phyloP scores from a whole-genome alignment of 2,329 filamentous ascomycete species.

The Fusarium papillatum region DNA sequence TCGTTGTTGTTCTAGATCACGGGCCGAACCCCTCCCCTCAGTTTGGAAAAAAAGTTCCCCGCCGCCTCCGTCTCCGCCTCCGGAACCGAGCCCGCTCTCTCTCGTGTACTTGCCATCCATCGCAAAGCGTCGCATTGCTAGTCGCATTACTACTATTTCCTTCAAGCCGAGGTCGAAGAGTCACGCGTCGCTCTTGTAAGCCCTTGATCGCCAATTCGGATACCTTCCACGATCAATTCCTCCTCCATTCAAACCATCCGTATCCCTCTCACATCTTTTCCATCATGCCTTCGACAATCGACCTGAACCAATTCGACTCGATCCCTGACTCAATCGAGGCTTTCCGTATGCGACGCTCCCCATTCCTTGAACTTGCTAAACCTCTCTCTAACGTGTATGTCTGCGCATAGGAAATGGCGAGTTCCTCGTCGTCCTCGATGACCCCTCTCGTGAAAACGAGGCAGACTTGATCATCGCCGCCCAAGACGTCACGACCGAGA shows the following conservation, averaged over 20 bases:
- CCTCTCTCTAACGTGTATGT: slow-evolving; percentile 21
- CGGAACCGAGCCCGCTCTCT: slow-evolving; percentile 32
- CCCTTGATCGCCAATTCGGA: slow-evolving; percentile 2
- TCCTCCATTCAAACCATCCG: neutral
- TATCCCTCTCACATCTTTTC: neutral
- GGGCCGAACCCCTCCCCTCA: slow-evolving; percentile 6
- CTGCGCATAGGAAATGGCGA: slow-evolving; percentile 76
- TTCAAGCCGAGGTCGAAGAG: slow-evolving; percentile 38
- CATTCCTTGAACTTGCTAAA: neutral
- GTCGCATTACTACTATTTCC: neutral
- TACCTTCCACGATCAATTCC: slow-evolving; percentile 5
- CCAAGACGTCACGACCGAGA: slow-evolving; percentile 83
- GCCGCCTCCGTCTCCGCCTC: slow-evolving; percentile 37
- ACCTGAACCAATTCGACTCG: slow-evolving; percentile 69
- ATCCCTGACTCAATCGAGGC: slow-evolving; percentile 75
- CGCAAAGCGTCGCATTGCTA: slow-evolving; percentile 33
- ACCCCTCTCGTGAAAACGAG: slow-evolving; percentile 94
- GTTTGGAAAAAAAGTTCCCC: slow-evolving; percentile 25
- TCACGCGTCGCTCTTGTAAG: slow-evolving; percentile 2
- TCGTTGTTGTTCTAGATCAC: slow-evolving; percentile 15
- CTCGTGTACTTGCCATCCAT: slow-evolving; percentile 28
- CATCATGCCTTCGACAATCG: slow-evolving; percentile 66
- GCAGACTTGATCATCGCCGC: slow-evolving; percentile 98
- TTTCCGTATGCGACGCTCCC: slow-evolving; percentile 65
- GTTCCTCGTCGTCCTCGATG: slow-evolving; percentile 97